Percentiles rank a stretch among this genome's conserved stretches.
Evolutionary conservation across 2,329 filamentous ascomycete species (phyloP).

Genomic region (Ascochyta rabiei): DNA sequence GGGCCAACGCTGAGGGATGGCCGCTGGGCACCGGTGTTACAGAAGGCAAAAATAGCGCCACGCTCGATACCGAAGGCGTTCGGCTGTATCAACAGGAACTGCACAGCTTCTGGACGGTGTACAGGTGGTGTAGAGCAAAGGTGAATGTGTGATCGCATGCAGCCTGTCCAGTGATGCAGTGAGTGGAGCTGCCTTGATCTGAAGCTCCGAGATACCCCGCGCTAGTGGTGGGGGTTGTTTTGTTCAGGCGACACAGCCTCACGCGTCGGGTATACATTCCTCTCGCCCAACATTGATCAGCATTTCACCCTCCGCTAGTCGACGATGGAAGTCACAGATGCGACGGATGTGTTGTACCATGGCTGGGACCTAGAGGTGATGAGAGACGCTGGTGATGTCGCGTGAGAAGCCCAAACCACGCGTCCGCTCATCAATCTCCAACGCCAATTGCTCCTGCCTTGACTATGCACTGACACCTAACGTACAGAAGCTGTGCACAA

Average conservation of each 20-base stretch:
- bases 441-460: background rate
- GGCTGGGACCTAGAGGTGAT: slow-evolving; percentile 7
- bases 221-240: slow-evolving; percentile 10
- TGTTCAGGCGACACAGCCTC: slow-evolving; percentile 1
- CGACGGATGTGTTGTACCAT: slow-evolving; percentile 3
- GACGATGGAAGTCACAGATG: slow-evolving; percentile 5
- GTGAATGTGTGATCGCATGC: background rate
- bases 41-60: slow-evolving; percentile 22
- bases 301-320: background rate
- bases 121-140: background rate
- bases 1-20: slow-evolving; percentile 11
- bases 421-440: slow-evolving; percentile 11
- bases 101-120: background rate
- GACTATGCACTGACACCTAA: slow-evolving; percentile 1
- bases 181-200: slow-evolving; percentile 29
- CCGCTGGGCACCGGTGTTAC: slow-evolving; percentile 30
- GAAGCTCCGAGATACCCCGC: slow-evolving; percentile 27
- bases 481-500: slow-evolving; percentile 1
- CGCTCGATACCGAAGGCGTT: background rate
- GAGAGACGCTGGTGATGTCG: slow-evolving; percentile 18
- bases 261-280: background rate
- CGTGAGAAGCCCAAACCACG: slow-evolving; percentile 33
- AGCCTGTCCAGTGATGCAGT: slow-evolving; percentile 11
- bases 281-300: background rate
- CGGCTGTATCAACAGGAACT: background rate